phyloP scores from a whole-genome alignment of 805 yeast genomes.

The Candida maesae region DNA sequence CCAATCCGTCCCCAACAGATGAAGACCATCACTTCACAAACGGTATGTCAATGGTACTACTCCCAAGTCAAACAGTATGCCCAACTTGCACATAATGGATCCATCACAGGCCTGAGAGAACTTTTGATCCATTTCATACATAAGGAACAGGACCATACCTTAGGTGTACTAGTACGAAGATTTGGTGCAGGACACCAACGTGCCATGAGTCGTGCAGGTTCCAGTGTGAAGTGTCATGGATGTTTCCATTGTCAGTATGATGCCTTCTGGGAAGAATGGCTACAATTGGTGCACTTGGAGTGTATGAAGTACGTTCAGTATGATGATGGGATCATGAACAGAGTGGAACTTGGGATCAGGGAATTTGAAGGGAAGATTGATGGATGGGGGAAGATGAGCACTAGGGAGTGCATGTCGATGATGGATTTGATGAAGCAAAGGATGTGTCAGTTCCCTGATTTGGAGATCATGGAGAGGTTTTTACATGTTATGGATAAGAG shows the following conservation, averaged over 20 bases:
- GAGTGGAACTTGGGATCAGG: neutral
- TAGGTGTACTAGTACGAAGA: neutral
- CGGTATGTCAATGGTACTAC: conserved; percentile 5
- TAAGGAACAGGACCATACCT: conserved; percentile 2
- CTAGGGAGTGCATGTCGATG: too few species aligned
- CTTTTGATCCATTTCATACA: conserved; percentile 3
- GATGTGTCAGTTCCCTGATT: neutral
- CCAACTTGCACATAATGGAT: conserved; percentile 4
- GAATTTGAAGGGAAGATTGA: conserved; percentile 1
- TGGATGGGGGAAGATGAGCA: neutral
- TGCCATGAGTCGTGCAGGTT: too few species aligned
- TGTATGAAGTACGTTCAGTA: neutral
- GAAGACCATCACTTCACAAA: too few species aligned
- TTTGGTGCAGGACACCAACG: conserved; percentile 8
- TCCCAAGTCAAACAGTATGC: conserved; percentile 2
- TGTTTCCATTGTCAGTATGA: conserved; percentile 7
- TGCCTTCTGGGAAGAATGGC: conserved; percentile 7
- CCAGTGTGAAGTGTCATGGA: conserved; percentile 1
- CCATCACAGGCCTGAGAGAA: conserved; percentile 2
- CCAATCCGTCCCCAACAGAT: too few species aligned
- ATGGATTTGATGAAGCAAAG: too few species aligned
- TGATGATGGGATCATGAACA: too few species aligned
- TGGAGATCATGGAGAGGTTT: neutral
- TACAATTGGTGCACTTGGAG: neutral
- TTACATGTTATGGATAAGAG: neutral